Evolutionary conservation across 164 flowering plant species (phyloP), one percentile per base, ranked within the genome.

Genomic region (Akebia trifoliata): DNA sequence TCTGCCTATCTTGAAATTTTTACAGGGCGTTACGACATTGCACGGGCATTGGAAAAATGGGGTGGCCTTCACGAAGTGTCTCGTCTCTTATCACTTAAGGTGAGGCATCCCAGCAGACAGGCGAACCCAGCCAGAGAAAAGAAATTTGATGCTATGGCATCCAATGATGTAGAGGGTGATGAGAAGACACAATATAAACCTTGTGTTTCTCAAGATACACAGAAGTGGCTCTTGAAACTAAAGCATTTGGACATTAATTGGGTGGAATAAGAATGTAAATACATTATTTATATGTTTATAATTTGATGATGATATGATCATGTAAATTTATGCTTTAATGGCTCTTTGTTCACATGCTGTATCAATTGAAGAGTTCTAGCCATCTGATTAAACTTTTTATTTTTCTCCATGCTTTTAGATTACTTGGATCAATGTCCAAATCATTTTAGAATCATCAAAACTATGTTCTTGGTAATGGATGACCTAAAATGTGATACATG

Each of bases 41-140:
- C 98, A 2, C 90, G 98, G 5, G 93, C 96, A 31, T 61, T 92
- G 61, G 98, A 92, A 71, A 89, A 89, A 72, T 89, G 96, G 98
- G 98, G 98, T 8, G 98, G 98, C 14, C 85, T 92, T 18, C 95
- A 76, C 54, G 96, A 92, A 78, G 96, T 89, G 30, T 81, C 98
- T 21, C 90, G 95, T 4, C 89, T 92, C 39, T 57, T 92, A 5
- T 73, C 83, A 0, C 85, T 92, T 9, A 83, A 82, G 63, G 82
- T 84, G 59, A 79, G 96, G 61, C 86, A 80, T 59, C 87, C 85
- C 0, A 84, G 71, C 61, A 72, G 87, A 66, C 84, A 76, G 58
- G 39, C 69, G 31, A 66, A 58, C 56, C 39, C 54, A 42, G 55
- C 67, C 28, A 82, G 64, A 50, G 82, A 81, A 12, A 76, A 69